Evolutionary conservation across 2,329 filamentous ascomycete genomes (phyloP), one percentile per base, ranked within the genome.

Genomic region (Macroventuria anomochaeta): DNA sequence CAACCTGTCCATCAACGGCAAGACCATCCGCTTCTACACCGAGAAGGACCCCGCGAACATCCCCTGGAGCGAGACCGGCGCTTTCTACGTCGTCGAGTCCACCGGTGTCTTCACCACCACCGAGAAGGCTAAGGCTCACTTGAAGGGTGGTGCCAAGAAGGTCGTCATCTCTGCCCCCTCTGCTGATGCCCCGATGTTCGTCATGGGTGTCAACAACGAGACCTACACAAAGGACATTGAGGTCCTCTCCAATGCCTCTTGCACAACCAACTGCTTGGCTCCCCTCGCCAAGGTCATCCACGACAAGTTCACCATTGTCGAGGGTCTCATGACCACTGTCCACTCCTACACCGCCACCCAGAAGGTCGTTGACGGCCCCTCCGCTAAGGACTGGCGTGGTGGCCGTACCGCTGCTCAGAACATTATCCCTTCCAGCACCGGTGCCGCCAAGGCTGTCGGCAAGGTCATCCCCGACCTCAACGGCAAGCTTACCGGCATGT

Each of bases 331-430:
- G 95, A 97, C 95, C 82, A 99, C 95, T 70, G 87, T 97, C 80
- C 95, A 99, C 89, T 97, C 95, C 74, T 97, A 97, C 89, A 97
- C 95, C 73, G 95, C 95, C 75, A 97, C 95, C 79, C 95, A 97
- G 86, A 97, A 97, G 91, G 96, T 93, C 74, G 95, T 97, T 74
- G 95, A 99, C 75, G 95, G 92, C 77, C 95, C 95, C 76, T 97
- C 95, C 65, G 84, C 83, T 80, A 99, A 99, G 90, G 95, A 97
- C 85, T 99, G 93, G 93, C 90, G 93, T 83, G 95, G 95, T 87
- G 95, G 95, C 80, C 95, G 95, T 83, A 93, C 91, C 72, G 95
- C 95, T 82, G 95, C 95, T 76, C 90, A 96, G 86, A 97, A 99
- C 89, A 97, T 97, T 86, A 97, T 99, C 76, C 95, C 95, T 81